Evolutionary conservation across 805 yeast species (phyloP), one percentile per base, ranked within the genome.

Genomic region (Citeromyces nyonsensis): DNA sequence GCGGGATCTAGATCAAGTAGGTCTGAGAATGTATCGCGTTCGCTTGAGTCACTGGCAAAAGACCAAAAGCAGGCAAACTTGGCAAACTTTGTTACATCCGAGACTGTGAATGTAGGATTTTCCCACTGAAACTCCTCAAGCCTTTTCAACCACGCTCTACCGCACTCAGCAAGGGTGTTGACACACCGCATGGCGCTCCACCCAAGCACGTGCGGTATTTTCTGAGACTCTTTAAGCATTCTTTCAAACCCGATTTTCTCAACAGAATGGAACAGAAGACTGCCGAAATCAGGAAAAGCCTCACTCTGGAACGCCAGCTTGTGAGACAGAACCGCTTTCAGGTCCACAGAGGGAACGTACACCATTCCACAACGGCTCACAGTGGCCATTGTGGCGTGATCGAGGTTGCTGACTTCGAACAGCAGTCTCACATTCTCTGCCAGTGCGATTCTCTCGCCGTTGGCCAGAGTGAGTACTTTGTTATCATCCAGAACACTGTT

Each of bases 401-500:
- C 48, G 33, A 88, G 51, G 29, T 51, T 60, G 31, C 77, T 78
- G 4, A 81, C 83, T 46, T 88, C 97, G 54, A 88, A 85, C 0
- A 85, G 42, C 9, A 88, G 47, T 14, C 69, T 61, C 4, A 83
- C 63, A 40, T 77, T 76, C 0, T 53, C 42, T 0, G 94, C 84
- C 2, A 88, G 51, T 1, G 65, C 56, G 5, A 88, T 47, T 14
- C 95, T 66, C 48, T 88, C 97, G 26, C 97, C 97, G 45, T 73
- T 84, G 0, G 97, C 91, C 7, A 88, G 56, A 0, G 96, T 85
- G 28, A 88, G 52, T 1, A 79, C 40, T 39, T 69, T 73, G 52
- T 85, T 88, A 41, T 88, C 97, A 52, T 88, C 97, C 11, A 88
- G 59, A 7, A 85, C 91, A 56, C 94, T 79, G 55, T 88, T 88